Evolutionary conservation across 2,329 filamentous ascomycete species (phyloP), one percentile per base, ranked within the genome.

Genomic region (Coniochaeta pulveracea): DNA sequence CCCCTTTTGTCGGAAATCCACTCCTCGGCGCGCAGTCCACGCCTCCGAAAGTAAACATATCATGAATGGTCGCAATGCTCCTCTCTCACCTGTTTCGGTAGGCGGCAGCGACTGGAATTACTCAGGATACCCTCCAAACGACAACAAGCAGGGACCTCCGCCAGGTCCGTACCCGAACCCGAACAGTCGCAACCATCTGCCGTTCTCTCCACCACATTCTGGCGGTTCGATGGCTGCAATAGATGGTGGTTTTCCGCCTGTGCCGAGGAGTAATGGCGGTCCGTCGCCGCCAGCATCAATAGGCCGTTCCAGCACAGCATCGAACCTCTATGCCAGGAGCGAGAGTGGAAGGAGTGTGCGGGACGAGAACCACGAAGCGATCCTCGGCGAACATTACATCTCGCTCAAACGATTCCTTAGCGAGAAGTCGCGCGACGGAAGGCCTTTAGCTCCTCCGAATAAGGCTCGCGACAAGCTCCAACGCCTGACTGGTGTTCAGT

Each of bases 381-480:
- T 82, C 36, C 64, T 95, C 39, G 68, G 72, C 34, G 80, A 91
- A 48, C 89, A 95, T 58, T 94, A 94, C 55, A 55, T 75, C 31
- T 73, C 85, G 7, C 68, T 96, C 41, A 84, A 80, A 57, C 69
- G 70, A 46, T 93, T 83, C 51, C 68, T 95, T 24, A 73, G 73
- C 8, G 66, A 69, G 42, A 77, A 73, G 26, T 70, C 76, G 36
- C 78, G 78, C 48, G 82, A 93, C 54, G 83, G 86, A 45, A 76
- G 80, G 50, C 70, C 72, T 29, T 80, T 80, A 41, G 72, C 76
- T 32, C 80, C 79, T 33, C 79, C 85, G 18, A 94, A 93, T 58
- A 81, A 88, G 58, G 91, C 91, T 36, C 80, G 88, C 49, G 91
- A 96, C 58, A 98, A 98, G 66, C 69, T 96, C 37, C 69, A 95